These are phyloP conservation scores for Haplosporangium gracile DNA, from an alignment of 192 early-diverging fungal genomes.

Conservation along the genomic window DNA sequence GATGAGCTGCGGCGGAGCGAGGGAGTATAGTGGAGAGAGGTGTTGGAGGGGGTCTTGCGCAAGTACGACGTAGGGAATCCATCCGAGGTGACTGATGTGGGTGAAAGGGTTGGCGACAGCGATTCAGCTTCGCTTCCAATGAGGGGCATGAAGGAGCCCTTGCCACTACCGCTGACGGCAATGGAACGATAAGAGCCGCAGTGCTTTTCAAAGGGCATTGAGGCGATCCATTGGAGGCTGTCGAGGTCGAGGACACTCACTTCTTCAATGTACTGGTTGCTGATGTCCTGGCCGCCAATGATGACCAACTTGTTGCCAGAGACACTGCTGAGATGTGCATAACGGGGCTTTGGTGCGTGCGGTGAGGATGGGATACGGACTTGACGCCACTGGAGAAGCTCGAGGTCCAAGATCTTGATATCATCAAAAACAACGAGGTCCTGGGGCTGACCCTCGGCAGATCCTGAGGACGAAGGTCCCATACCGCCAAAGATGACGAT, in stretches of 20 bases:
- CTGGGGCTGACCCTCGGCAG: slow-evolving; percentile 40
- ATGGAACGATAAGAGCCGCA: slow-evolving; percentile 82
- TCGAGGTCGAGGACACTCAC: slow-evolving; percentile 77
- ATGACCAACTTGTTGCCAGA: slow-evolving; percentile 69
- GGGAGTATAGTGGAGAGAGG: slow-evolving; percentile 49
- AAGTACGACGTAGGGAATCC: slow-evolving; percentile 40
- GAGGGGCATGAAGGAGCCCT: slow-evolving; percentile 40
- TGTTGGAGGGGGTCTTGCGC: slow-evolving; percentile 43
- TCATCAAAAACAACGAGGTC: slow-evolving; percentile 75
- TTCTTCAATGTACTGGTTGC: slow-evolving; percentile 79
- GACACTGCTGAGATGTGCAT: slow-evolving; percentile 79
- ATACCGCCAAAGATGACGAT: slow-evolving; percentile 83
- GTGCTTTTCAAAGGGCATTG: slow-evolving; percentile 71
- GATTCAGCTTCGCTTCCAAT: slow-evolving; percentile 46
- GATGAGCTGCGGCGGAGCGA: slow-evolving; percentile 42
- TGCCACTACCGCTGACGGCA: slow-evolving; percentile 64
- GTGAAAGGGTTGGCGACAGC: slow-evolving; percentile 14
- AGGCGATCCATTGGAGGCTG: slow-evolving; percentile 68
- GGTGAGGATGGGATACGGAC: slow-evolving; percentile 54
- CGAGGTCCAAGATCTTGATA: slow-evolving; percentile 71
- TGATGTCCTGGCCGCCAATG: slow-evolving; percentile 81
- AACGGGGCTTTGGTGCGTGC: slow-evolving; percentile 72
- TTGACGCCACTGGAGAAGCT: slow-evolving; percentile 66
- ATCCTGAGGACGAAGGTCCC: slow-evolving; percentile 65
- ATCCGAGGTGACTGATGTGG: slow-evolving; percentile 16